A percentile compares a stretch with the other conserved stretches of the same genome.
Evolutionary conservation across 2,329 filamentous ascomycete species (phyloP).

Genomic region (Talaromyces sp.): DNA sequence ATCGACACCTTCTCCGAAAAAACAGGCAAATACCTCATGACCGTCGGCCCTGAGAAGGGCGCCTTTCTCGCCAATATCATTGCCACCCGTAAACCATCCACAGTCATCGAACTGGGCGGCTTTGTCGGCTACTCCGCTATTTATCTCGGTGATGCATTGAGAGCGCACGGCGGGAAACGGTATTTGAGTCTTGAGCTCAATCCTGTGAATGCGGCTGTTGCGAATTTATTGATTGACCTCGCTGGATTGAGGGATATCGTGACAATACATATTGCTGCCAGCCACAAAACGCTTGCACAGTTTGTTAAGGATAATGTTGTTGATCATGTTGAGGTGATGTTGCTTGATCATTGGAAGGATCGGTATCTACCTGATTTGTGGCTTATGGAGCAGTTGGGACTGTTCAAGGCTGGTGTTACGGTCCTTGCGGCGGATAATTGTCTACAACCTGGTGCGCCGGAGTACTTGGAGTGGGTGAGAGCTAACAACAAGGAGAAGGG

Average conservation of each 20-base stretch:
- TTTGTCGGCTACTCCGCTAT: slow-evolving; percentile 80
- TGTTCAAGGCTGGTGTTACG: slow-evolving; percentile 54
- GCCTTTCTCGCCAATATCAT: slow-evolving; percentile 66
- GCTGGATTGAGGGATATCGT: slow-evolving; percentile 68
- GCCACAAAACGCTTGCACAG: slow-evolving; percentile 59
- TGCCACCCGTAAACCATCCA: slow-evolving; percentile 57
- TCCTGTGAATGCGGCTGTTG: slow-evolving; percentile 67
- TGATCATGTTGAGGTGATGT: slow-evolving; percentile 63
- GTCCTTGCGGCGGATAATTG: slow-evolving; percentile 44
- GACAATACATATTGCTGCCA: slow-evolving; percentile 64
- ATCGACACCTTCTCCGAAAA: slow-evolving; percentile 65
- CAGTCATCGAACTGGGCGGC: slow-evolving; percentile 73
- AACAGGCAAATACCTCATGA: slow-evolving; percentile 70
- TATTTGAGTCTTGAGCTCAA: slow-evolving; percentile 71
- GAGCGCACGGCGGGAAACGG: slow-evolving; percentile 56
- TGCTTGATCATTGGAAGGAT: slow-evolving; percentile 77
- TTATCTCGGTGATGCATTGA: slow-evolving; percentile 64
- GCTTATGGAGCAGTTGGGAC: slow-evolving; percentile 64
- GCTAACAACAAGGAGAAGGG: not conserved
- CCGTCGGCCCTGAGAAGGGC: slow-evolving; percentile 70
- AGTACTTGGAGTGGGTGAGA: slow-evolving; percentile 10
- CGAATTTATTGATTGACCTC: slow-evolving; percentile 63
- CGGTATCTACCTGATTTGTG: slow-evolving; percentile 70
- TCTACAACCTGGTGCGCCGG: slow-evolving; percentile 33
- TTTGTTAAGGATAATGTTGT: slow-evolving; percentile 53